Percentiles rank a stretch among this genome's conserved stretches.
Conservation (phyloP, 1,139 yeast genomes). For the Pichia cactophila region DNA sequence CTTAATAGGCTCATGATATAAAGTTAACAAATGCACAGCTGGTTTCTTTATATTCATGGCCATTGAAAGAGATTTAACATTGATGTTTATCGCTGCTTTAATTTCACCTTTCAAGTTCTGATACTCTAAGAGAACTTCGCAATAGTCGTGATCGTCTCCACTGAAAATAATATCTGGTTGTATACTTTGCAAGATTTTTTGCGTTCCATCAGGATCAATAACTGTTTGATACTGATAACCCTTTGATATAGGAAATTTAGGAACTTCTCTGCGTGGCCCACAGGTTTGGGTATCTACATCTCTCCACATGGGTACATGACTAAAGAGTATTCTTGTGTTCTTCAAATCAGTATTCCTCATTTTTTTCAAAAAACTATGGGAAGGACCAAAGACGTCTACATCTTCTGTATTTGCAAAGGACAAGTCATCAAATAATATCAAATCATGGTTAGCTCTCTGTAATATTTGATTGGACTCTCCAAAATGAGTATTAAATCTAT, state of each 20-base stretch:
- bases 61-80: constrained; percentile 52
- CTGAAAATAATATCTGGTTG: constrained; percentile 39
- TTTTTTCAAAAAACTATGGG: constrained; percentile 30
- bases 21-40: constrained; percentile 44
- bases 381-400: constrained; percentile 27
- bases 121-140: constrained; percentile 37
- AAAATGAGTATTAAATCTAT: constrained; percentile 35
- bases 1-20: constrained; percentile 20
- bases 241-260: constrained; percentile 22
- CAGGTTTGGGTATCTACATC: constrained; percentile 31
- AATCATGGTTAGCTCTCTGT: constrained; percentile 35
- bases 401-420: constrained; percentile 34
- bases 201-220: constrained; percentile 29
- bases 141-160: constrained; percentile 53
- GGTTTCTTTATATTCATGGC: constrained; percentile 53
- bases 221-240: constrained; percentile 53
- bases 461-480: constrained; percentile 35
- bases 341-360: constrained; percentile 13
- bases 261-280: constrained; percentile 40
- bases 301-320: constrained; percentile 46
- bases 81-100: constrained; percentile 31
- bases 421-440: constrained; percentile 39
- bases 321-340: constrained; percentile 31
- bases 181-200: constrained; percentile 29
- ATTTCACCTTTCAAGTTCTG: constrained; percentile 14